Evolutionary conservation across 1,284 basidiomycete species (phyloP), one percentile per base, ranked within the genome.

Genomic region (Heterobasidion annosum): DNA sequence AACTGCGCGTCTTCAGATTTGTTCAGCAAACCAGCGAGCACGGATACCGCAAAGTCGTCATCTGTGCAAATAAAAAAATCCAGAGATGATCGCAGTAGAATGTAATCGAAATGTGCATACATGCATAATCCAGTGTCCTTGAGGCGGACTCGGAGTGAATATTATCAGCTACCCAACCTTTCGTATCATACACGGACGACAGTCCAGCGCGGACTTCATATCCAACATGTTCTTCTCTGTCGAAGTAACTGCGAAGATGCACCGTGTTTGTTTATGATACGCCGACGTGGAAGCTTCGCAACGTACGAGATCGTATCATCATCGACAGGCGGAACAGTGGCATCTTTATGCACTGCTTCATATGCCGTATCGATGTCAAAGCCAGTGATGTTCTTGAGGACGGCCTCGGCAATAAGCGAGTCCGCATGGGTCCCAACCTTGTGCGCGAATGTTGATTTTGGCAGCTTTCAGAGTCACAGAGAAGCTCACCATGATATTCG

Each of bases 161-260:
- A 61, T 93, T 88, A 52, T 84, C 75, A 1, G 88, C 90, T 0
- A 93, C 89, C 77, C 82, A 93, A 6, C 89, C 90, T 19, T 77
- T 75, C 10, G 72, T 64, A n/a, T 70, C 70, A 63, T 91, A 92
- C 35, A 82, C 78, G 0, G 82, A 79, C 0, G 82, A 82, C 45
- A 93, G 68, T 0, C 90, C 90, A 0, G 90, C 91, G 16, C 88
- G 82, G 3, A 84, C 88, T 75, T 91, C 88, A 61, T 88, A 90
- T 33, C 87, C 87, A 0, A 91, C 89, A 53, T 80, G 74, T 81
- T 92, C 85, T 67, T 93, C 75, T 3, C 90, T 78, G 65, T 93
- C 90, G 42, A 67, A 77, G 59, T 89, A 91, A 50, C 82, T 85
- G 55, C 18, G 2, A 18, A 25, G 19, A 32, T 43, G 15, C 1